phyloP scores from a whole-genome alignment of 805 yeast genomes.

The Isabelozyma pseudorhagii region DNA sequence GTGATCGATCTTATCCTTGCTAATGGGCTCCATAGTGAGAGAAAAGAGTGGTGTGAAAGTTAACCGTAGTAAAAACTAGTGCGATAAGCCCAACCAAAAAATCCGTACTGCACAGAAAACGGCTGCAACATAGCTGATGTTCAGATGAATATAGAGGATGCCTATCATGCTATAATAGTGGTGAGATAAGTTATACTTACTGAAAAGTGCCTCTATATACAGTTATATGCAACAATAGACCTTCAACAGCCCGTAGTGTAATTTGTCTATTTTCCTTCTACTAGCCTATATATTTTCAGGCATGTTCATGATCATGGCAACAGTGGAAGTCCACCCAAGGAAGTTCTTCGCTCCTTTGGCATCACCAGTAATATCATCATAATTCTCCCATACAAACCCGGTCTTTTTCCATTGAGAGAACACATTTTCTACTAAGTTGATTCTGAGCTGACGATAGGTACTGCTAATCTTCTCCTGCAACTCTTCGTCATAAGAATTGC shows the following conservation, averaged over 20 bases:
- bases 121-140: no score
- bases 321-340: conserved; percentile 90
- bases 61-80: no score
- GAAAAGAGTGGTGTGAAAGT: no score
- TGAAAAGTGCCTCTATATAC: no score
- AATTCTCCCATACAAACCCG: conserved; percentile 90
- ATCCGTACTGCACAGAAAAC: no score
- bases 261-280: no score
- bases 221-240: no score
- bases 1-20: conserved; percentile 42
- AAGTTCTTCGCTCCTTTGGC: conserved; percentile 86
- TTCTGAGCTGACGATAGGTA: conserved; percentile 58
- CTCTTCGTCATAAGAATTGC: conserved; percentile 21
- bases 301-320: conserved; percentile 79
- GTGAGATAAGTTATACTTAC: no score
- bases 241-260: no score
- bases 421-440: conserved; percentile 66
- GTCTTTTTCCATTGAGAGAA: conserved; percentile 66
- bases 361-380: conserved; percentile 70
- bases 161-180: no score
- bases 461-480: conserved; percentile 33
- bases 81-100: no score
- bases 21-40: conserved; percentile 5
- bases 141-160: no score
- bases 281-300: conserved; percentile 43